Evolutionary conservation across 352 stramenopile species (phyloP), one percentile per base, ranked within the genome.

Genomic region (Globisporangium uncinulatum): DNA sequence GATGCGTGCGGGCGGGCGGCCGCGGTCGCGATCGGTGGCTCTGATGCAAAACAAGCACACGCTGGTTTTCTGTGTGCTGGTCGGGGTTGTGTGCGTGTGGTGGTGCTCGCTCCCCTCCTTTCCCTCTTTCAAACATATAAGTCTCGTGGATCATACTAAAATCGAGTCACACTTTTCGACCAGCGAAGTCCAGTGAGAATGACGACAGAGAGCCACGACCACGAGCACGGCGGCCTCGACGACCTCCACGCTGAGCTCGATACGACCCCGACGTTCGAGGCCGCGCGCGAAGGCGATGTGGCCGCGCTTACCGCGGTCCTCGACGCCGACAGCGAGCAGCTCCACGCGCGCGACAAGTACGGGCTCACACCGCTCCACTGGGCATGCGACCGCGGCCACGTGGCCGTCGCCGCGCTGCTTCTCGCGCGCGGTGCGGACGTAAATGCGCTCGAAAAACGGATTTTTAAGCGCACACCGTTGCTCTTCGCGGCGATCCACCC

Each of bases 351-450:
- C 17, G 80, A 90, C 71, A 87, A 90, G 69, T 92, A 89, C 63
- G 67, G 67, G 1, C 69, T 92, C 57, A 89, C 79, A 36, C 62
- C 77, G 32, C 62, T 92, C 57, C 79, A 92, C 66, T 92, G 82
- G 82, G 75, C 79, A 10, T 77, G 75, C 31, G 82, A 92, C 32
- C 69, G 76, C 21, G 77, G 71, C 10, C 57, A 88, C n/a, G 51
- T 51, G 1, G 63, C 37, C 3, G 56, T 63, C 6, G 66, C 63
- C 6, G 32, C 51, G 19, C 59, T 76, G 21, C 62, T 92, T 32
- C 55, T 92, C 4, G 59, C 57, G 19, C 20, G 61, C 41, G 70
- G 74, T 8, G 71, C 70, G 5, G 69, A 89, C 50, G 71, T 68
- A 3, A 70, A 88, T 44, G 72, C 57, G 13, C 60, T 89, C 36